Evolutionary conservation across 768 basidiomycete species (phyloP), one percentile per base, ranked within the genome.

Genomic region (Leccinum broughii): DNA sequence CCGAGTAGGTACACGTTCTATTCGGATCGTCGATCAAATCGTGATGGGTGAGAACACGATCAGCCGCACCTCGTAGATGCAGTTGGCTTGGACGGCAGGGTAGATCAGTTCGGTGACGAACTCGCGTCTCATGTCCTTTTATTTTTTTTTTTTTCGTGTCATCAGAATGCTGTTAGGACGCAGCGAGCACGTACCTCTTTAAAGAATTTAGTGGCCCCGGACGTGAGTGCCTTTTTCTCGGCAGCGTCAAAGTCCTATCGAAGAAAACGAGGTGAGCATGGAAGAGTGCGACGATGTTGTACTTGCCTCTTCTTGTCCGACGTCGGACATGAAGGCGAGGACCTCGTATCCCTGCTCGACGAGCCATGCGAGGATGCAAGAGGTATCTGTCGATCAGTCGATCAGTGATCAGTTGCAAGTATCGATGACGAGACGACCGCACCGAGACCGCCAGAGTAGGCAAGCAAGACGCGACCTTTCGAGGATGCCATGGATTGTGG

Each of bases 401-500:
- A 61, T 70, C 57, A 61, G 54, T 6, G n/a, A 17, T 30, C 26
- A 0, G 0, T 30, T 51, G 5, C 15, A 10, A 32, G 17, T 0
- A 51, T 57, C 24, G 10, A 44, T 6, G 26, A 26, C 26, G 9
- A 44, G 51, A 59, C 52, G 6, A 15, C 80, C 92, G 66, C 60
- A 96, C 95, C 95, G 54, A 98, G 85, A 68, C 97, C 97, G 64
- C 97, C 96, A 70, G 97, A 99, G 81, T 99, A 99, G 22, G 96
- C 96, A 64, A 99, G 83, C 58, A 99, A 82, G 68, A 98, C 95
- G 72, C 94, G 94, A 65, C 95, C 94, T 26, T 82, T 82, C 51
- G 78, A 20, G 35, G 65, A 58, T 20, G 64, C 55, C 66, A 69
- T 68, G 51, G 17, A 17, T 26, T 24, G 49, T 26, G n/a, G 49